Base-by-base conservation (phyloP, 495 filamentous ascomycete genomes). In the Aspergillus asperescens region DNA sequence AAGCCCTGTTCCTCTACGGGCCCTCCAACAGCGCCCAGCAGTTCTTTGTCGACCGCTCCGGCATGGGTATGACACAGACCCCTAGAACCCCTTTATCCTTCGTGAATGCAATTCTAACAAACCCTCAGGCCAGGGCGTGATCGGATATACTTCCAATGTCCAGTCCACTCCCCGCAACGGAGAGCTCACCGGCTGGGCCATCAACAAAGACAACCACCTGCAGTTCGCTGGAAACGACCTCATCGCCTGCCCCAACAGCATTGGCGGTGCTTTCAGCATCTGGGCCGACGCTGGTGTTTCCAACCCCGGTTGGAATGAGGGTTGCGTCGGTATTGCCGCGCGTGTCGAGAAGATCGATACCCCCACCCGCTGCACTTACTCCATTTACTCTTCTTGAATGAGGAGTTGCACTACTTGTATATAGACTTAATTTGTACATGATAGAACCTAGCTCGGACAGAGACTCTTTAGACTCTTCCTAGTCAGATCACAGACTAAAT, bases 361-460 rank as follows among this genome's bases (percentile, higher is more conserved):
- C 16, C 62, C 72, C 25, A 63, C 59, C 43, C 48, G 77, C 80
- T 44, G 87, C 84, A 12, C 79, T 76, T 47, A 84, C 83, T 69
- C 89, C 81, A 10, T 31, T 29, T 38, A 37, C n/a, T 48, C 35
- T 16, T 38, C 27, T 28, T 28, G 9, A 28, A 28, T 9, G 9
- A 9, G 27, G 27, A 28, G n/a, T n/a, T n/a, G 29, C 7, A 13
- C 13, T 3, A 3, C 13, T 35, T 35, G 32, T 35, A 15, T 16
- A 35, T 32, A 32, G 29, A 28, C 29, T 32, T 3, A 3, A 32
- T 4, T 10, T 35, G 32, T 35, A 35, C n/a, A 35, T 35, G 15
- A 35, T 16, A 5, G n/a, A 35, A 15, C n/a, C n/a, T n/a, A n/a
- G n/a, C n/a, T n/a, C n/a, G n/a, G n/a, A n/a, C n/a, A n/a, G n/a